A percentile compares a stretch with the other conserved stretches of the same genome.
Conservation (phyloP, 805 yeast genomes). For the baker's yeast (Saccharomyces cerevisiae) region DNA sequence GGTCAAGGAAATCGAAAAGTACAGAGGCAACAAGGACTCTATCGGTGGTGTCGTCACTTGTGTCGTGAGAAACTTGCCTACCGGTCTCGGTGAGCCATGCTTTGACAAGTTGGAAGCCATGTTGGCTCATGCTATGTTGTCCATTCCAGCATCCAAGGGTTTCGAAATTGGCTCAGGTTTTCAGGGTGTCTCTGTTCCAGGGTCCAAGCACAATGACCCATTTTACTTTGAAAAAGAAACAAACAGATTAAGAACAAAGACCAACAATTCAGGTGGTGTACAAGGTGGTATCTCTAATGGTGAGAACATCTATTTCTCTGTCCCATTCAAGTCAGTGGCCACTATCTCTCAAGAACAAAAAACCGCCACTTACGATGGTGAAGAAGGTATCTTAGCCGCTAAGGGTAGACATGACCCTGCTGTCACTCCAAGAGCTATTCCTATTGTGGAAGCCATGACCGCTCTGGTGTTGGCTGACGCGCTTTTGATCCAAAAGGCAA, state of each 20-base stretch:
- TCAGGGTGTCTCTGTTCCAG: slow-evolving; percentile 79
- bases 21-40: slow-evolving; percentile 81
- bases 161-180: slow-evolving; percentile 97
- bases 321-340: slow-evolving; percentile 97
- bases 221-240: slow-evolving; percentile 55
- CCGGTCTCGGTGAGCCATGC: slow-evolving; percentile 96
- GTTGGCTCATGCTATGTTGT: slow-evolving; percentile 95
- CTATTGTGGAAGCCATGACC: slow-evolving; percentile 97
- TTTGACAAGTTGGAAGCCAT: slow-evolving; percentile 94
- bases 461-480: slow-evolving; percentile 90
- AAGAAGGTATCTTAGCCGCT: slow-evolving; percentile 81
- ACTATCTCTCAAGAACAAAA: slow-evolving; percentile 89
- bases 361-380: slow-evolving; percentile 85
- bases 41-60: slow-evolving; percentile 98
- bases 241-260: slow-evolving; percentile 68
- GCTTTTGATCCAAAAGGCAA: slow-evolving; percentile 73
- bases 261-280: slow-evolving; percentile 93
- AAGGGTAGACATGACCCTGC: slow-evolving; percentile 98
- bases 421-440: slow-evolving; percentile 97
- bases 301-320: slow-evolving; percentile 86
- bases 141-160: slow-evolving; percentile 96
- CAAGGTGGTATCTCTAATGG: slow-evolving; percentile 98
- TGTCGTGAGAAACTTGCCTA: slow-evolving; percentile 87
- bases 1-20: slow-evolving; percentile 80
- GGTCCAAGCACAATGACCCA: slow-evolving; percentile 89